Evolutionary conservation across 2,329 filamentous ascomycete species (phyloP).

Genomic region (Coniochaeta pulveracea): DNA sequence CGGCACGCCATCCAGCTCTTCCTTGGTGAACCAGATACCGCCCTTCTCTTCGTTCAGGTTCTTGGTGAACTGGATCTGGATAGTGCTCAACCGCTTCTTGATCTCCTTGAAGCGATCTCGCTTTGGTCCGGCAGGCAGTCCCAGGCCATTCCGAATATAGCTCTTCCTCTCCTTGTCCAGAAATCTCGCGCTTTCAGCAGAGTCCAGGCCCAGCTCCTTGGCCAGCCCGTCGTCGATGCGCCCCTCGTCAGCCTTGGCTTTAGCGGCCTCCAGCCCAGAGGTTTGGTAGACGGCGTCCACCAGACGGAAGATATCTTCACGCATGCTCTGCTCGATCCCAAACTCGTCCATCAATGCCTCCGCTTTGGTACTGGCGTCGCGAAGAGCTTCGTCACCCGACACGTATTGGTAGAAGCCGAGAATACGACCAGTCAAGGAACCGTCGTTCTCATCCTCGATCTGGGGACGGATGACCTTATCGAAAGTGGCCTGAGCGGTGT

Average conservation of each 20-base stretch:
- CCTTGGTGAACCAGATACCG: conserved; percentile 65
- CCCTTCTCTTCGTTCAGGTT: conserved; percentile 74
- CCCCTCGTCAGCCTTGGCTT: conserved; percentile 41
- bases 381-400: conserved; percentile 53
- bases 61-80: conserved; percentile 67
- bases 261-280: conserved; percentile 27
- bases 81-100: conserved; percentile 65
- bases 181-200: conserved; percentile 59
- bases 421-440: conserved; percentile 49
- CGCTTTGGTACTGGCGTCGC: conserved; percentile 66
- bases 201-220: conserved; percentile 19
- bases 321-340: conserved; percentile 66
- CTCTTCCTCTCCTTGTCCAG: conserved; percentile 68
- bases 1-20: conserved; percentile 67
- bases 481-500: conserved; percentile 41
- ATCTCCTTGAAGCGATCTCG: conserved; percentile 78
- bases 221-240: conserved; percentile 13
- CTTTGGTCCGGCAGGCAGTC: conserved; percentile 56
- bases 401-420: conserved; percentile 75
- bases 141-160: conserved; percentile 67
- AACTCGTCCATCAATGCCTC: conserved; percentile 70
- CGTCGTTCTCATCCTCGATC: conserved; percentile 59
- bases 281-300: conserved; percentile 47
- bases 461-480: conserved; percentile 52
- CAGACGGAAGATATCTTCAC: conserved; percentile 66